phyloP scores from a whole-genome alignment of 2,329 filamentous ascomycete genomes.

The Fusarium mangiferae region DNA sequence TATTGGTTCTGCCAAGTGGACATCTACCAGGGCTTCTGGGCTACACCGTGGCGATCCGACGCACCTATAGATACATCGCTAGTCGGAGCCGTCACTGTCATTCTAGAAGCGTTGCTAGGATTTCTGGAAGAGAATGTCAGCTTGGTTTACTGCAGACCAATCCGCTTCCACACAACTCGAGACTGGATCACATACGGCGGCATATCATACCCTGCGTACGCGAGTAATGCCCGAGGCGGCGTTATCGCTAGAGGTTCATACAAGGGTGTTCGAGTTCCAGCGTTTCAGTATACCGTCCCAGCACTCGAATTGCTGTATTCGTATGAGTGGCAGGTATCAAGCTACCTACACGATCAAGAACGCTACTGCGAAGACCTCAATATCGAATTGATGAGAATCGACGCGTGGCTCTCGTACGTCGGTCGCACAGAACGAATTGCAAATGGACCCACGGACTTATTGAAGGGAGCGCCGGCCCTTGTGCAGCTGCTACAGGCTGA shows the following conservation, averaged over 20 bases:
- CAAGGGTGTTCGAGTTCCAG: not conserved
- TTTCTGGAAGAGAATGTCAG: not conserved
- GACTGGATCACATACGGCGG: not conserved
- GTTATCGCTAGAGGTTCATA: not conserved
- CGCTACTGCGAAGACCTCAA: not conserved
- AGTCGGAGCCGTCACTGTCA: not conserved
- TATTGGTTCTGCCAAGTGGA: not conserved
- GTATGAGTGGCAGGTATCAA: not conserved
- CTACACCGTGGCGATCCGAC: not conserved
- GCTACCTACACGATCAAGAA: not conserved
- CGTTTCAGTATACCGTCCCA: not conserved
- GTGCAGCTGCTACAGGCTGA: not conserved
- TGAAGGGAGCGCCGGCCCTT: not conserved
- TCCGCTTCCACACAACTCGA: rapidly evolving
- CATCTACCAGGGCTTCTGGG: not conserved
- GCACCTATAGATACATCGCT: not conserved
- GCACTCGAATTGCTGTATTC: not conserved
- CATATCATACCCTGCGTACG: not conserved
- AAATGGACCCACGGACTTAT: rapidly evolving
- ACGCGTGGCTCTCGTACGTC: not conserved
- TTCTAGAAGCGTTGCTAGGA: rapidly evolving
- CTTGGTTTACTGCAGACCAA: not conserved
- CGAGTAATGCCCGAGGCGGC: not conserved
- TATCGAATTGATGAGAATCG: not conserved
- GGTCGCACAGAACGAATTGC: not conserved